These are phyloP conservation scores for Didymella pinodella DNA, from an alignment of 2,329 filamentous ascomycete genomes.

Conservation along the genomic window DNA sequence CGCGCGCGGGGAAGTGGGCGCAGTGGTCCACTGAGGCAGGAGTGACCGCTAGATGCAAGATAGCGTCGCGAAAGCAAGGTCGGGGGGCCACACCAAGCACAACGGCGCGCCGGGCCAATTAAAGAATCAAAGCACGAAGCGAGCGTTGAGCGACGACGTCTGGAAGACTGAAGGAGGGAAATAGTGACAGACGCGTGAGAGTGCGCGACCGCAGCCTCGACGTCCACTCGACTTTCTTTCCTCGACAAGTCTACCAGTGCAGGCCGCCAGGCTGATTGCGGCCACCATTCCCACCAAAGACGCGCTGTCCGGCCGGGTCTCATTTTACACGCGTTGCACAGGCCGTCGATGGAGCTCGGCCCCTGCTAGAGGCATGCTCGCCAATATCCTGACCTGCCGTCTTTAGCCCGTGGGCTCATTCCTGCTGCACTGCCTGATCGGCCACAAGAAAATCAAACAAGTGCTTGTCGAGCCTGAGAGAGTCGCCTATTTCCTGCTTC, in stretches of 20 bases:
- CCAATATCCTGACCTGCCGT: slow-evolving; percentile 19
- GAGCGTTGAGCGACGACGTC: slow-evolving; percentile 28
- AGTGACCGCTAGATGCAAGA: slow-evolving; percentile 6
- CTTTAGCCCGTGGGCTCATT: slow-evolving; percentile 20
- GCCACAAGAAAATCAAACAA: slow-evolving; percentile 5
- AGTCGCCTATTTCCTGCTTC: slow-evolving; percentile 1
- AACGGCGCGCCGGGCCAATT: slow-evolving; percentile 28
- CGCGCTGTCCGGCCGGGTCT: slow-evolving; percentile 20
- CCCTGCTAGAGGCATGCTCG: slow-evolving; percentile 21
- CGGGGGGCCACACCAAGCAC: slow-evolving; percentile 17
- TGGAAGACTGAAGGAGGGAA: slow-evolving; percentile 19
- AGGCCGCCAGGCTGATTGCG: slow-evolving; percentile 9
- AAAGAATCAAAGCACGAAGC: slow-evolving; percentile 16
- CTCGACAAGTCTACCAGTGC: not conserved
- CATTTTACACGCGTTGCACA: slow-evolving; percentile 30
- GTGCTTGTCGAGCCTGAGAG: slow-evolving; percentile 6
- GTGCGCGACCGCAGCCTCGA: slow-evolving; percentile 8
- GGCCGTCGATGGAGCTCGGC: slow-evolving; percentile 14
- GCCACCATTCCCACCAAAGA: slow-evolving; percentile 5
- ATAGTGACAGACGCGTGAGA: slow-evolving; percentile 18
- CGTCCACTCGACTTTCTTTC: not conserved
- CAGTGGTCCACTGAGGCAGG: slow-evolving; percentile 12
- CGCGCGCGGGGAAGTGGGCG: slow-evolving; percentile 23
- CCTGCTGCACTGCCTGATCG: slow-evolving; percentile 20
- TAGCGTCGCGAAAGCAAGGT: slow-evolving; percentile 19